Base-by-base conservation (phyloP, 169 alveolate genomes). In the Ichthyophthirius multifiliis region DNA sequence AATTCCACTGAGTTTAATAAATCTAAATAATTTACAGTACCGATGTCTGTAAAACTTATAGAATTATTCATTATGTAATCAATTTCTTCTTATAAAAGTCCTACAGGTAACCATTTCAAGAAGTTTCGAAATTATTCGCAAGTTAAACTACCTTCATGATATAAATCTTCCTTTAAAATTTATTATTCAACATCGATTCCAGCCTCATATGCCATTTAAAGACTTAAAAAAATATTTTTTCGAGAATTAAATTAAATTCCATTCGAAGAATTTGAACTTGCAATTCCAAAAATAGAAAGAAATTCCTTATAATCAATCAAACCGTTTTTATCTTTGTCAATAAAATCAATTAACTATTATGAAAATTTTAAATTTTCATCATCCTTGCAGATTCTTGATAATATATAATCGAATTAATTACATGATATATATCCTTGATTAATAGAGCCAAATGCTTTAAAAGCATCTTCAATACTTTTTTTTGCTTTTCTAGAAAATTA, bases 51-150 rank as follows among this genome's bases (percentile, higher is more conserved):
- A 37, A 34, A 84, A 31, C 48, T 71, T 0, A 84, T 27, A 32
- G 79, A 81, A 31, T 74, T 78, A 27, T 84, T 73, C 77, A 84
- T 78, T n/a, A 84, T 78, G 20, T 71, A 79, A 13, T 84, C 84
- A 13, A 84, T n/a, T 65, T 84, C 90, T 3, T 48, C 55, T 1
- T 27, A 20, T 1, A 44, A 27, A 27, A 84, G 67, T 16, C 90
- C 90, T 9, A 84, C 31, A 12, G 90, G 90, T 34, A 84, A 35
- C 55, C 74, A 37, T 64, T 71, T 74, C 2, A 84, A 20, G 4
- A 84, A 67, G 16, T 84, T 47, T 74, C 76, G 63, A 37, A 84
- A 84, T 47, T 80, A 37, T 15, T 32, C 3, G 48, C 43, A 10
- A 65, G 71, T 39, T 27, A 76, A 27, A 37, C 71, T 43, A 75